These are phyloP conservation scores for Meredithiella fracta DNA, from an alignment of 2,329 filamentous ascomycete species.

Conservation along the genomic window DNA sequence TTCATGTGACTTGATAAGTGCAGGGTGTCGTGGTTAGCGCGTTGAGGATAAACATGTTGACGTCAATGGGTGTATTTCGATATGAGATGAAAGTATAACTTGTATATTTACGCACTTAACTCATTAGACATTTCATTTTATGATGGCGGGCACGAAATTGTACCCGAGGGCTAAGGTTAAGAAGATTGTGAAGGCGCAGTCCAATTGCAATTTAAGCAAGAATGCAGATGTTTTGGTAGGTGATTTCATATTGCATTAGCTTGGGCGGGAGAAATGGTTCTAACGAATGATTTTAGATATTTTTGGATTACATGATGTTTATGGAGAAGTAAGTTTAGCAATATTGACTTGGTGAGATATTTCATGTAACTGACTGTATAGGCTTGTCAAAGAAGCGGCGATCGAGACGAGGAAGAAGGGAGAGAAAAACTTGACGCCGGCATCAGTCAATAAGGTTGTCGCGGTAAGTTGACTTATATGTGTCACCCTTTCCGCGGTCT, in stretches of 20 bases:
- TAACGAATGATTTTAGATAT: slow-evolving; percentile 45
- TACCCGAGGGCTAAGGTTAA: slow-evolving; percentile 76
- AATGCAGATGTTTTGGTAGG: slow-evolving; percentile 68
- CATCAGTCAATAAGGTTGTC: slow-evolving; percentile 61
- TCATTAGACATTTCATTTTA: slow-evolving; percentile 19
- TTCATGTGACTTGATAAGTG: background rate
- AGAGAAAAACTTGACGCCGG: slow-evolving; percentile 57
- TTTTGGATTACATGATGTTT: slow-evolving; percentile 70
- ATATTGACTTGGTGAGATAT: background rate
- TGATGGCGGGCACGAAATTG: slow-evolving; percentile 52
- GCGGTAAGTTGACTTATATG: slow-evolving; percentile 35
- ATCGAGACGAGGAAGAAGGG: slow-evolving; percentile 60
- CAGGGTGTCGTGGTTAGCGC: background rate
- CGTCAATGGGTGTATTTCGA: slow-evolving; percentile 1
- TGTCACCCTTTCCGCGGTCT: background rate
- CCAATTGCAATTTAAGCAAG: slow-evolving; percentile 62
- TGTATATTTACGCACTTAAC: too few species aligned
- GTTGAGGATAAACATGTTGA: background rate
- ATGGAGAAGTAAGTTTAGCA: slow-evolving; percentile 40
- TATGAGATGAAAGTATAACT: background rate
- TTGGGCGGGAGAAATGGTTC: background rate
- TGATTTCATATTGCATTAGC: background rate
- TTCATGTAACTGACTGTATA: slow-evolving; percentile 21
- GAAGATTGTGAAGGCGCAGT: slow-evolving; percentile 80
- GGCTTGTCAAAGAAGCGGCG: slow-evolving; percentile 62